phyloP scores from a whole-genome alignment of 176 grass and related monocot genomes.

The Aegilops umbellulata region DNA sequence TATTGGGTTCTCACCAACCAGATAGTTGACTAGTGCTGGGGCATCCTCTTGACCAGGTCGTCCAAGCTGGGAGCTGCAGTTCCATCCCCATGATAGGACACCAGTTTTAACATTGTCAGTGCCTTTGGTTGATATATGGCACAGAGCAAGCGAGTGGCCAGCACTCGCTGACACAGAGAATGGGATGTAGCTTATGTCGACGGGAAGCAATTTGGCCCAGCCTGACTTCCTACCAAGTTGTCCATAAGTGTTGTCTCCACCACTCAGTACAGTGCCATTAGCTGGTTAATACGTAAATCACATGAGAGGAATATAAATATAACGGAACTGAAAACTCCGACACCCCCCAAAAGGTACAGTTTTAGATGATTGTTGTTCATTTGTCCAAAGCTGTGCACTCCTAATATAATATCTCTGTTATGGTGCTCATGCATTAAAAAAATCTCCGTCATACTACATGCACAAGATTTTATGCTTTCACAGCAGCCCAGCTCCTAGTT shows the following conservation, averaged over 20 bases:
- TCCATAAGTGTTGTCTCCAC: slow-evolving; percentile 80
- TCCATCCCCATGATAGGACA: slow-evolving; percentile 91
- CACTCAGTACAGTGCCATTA: slow-evolving; percentile 57
- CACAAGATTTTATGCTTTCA: background rate
- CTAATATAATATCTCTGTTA: slow-evolving; percentile 7
- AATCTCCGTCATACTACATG: background rate
- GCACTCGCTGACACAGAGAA: slow-evolving; percentile 78
- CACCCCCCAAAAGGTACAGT: background rate
- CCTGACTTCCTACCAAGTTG: slow-evolving; percentile 66
- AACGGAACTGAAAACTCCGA: background rate
- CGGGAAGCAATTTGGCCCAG: slow-evolving; percentile 47
- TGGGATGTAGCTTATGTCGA: slow-evolving; percentile 36
- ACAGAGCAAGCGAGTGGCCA: slow-evolving; percentile 74
- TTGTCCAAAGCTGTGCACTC: background rate
- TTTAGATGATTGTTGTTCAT: slow-evolving; percentile 16
- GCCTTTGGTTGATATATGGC: slow-evolving; percentile 39
- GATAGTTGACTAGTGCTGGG: slow-evolving; percentile 49
- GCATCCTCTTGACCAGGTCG: slow-evolving; percentile 49
- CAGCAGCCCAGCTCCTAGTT: background rate
- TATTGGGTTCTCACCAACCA: slow-evolving; percentile 43
- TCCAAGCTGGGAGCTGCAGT: slow-evolving; percentile 79
- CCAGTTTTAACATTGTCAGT: background rate
- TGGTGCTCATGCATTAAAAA: background rate
- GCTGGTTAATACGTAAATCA: slow-evolving; percentile 45
- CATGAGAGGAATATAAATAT: background rate